phyloP scores from a whole-genome alignment of 2,329 filamentous ascomycete species.

The Fusarium protoensiforme region DNA sequence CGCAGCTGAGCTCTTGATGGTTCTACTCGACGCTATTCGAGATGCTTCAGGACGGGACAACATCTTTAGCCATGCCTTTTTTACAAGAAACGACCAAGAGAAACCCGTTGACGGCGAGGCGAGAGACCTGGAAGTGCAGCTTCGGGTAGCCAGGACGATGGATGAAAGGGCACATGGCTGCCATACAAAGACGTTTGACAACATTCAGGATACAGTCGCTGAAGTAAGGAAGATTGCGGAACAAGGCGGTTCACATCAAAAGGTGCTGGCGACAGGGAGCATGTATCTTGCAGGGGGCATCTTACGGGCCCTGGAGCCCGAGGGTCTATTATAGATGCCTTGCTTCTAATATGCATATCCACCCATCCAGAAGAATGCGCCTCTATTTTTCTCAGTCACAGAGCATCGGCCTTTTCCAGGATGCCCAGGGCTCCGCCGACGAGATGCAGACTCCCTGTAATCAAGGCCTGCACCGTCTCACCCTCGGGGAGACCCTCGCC shows the following conservation, averaged over 20 bases:
- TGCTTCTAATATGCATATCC: slow-evolving; percentile 6
- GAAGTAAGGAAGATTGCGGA: slow-evolving; percentile 58
- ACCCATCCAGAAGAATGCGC: not conserved
- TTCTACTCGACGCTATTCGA: slow-evolving; percentile 68
- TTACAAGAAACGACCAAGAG: slow-evolving; percentile 76
- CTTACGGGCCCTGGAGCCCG: slow-evolving; percentile 74
- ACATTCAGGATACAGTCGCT: slow-evolving; percentile 76
- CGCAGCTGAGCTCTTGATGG: slow-evolving; percentile 71
- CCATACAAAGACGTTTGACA: slow-evolving; percentile 66
- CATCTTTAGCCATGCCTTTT: slow-evolving; percentile 79
- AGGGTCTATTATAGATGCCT: slow-evolving; percentile 47
- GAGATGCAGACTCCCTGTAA: slow-evolving; percentile 73
- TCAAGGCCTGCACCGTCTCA: slow-evolving; percentile 58
- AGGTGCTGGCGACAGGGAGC: slow-evolving; percentile 83
- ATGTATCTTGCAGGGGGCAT: slow-evolving; percentile 85
- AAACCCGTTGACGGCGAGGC: slow-evolving; percentile 46
- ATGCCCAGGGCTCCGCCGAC: slow-evolving; percentile 66
- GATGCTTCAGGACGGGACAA: slow-evolving; percentile 48
- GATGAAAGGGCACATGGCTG: slow-evolving; percentile 60
- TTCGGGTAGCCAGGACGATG: slow-evolving; percentile 72
- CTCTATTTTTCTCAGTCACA: slow-evolving; percentile 42
- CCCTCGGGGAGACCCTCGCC: slow-evolving; percentile 44
- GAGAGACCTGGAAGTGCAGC: slow-evolving; percentile 70
- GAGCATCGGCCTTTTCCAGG: slow-evolving; percentile 58
- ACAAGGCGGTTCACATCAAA: slow-evolving; percentile 56